Conservation (phyloP, 306 rosid genomes). For the Begonia loranthoides region DNA sequence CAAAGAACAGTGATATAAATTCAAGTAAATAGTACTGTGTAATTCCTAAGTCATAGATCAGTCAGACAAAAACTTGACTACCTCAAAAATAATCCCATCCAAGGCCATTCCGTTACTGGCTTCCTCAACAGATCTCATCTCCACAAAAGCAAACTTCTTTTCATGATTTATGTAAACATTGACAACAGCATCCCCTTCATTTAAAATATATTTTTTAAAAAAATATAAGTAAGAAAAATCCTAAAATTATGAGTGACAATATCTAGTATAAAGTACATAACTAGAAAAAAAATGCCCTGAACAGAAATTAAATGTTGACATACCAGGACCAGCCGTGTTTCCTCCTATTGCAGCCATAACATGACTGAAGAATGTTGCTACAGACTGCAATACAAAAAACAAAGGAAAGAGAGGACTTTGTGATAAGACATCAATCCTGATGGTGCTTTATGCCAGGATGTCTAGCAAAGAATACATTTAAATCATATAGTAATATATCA, state of each 20-base stretch:
- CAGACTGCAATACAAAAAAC: slow-evolving; percentile 22
- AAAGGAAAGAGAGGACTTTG: too few species aligned
- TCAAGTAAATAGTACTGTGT: not conserved
- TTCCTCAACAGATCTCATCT: slow-evolving; percentile 95
- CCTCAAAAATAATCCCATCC: slow-evolving; percentile 95
- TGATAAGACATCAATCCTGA: too few species aligned
- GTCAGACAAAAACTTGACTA: slow-evolving; percentile 1
- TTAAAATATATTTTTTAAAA: not conserved
- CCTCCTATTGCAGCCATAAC: slow-evolving; percentile 80
- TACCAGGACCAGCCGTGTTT: slow-evolving; percentile 68
- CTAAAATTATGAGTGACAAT: too few species aligned
- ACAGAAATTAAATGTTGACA: too few species aligned
- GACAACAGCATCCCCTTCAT: slow-evolving; percentile 26
- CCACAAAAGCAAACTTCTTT: slow-evolving; percentile 85
- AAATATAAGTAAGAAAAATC: too few species aligned
- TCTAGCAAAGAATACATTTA: too few species aligned
- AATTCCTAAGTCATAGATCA: not conserved
- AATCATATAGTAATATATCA: too few species aligned
- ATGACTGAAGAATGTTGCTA: slow-evolving; percentile 69
- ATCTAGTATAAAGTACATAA: too few species aligned
- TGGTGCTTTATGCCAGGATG: too few species aligned
- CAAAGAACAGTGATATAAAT: not conserved
- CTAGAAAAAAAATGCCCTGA: too few species aligned
- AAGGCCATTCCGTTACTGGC: slow-evolving; percentile 95
- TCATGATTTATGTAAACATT: slow-evolving; percentile 92